A percentile compares a stretch with the other conserved stretches of the same genome.
Conservation (phyloP, 179 eudicot genomes). For the Silene vulgaris region DNA sequence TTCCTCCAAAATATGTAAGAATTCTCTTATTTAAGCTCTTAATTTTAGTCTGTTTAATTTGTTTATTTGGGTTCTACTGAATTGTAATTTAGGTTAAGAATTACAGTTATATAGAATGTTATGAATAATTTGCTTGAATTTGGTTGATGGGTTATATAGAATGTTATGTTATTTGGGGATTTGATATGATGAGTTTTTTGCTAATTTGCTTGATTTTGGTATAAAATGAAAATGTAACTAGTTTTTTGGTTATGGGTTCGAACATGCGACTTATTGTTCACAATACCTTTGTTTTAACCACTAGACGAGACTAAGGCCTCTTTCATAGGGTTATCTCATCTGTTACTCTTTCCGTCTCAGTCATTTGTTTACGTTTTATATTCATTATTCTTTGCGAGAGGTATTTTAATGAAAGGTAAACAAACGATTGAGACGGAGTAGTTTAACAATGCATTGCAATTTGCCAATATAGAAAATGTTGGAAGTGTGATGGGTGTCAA, state of each 20-base stretch:
- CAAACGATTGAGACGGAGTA: not conserved
- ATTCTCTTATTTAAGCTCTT: slow-evolving; percentile 9
- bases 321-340: too few relatives aligned
- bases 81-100: not conserved
- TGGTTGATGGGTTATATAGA: too few relatives aligned
- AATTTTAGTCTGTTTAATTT: not conserved
- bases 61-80: not conserved
- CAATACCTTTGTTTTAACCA: too few relatives aligned
- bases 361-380: too few relatives aligned
- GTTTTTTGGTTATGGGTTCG: slow-evolving; percentile 24
- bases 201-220: slow-evolving; percentile 16
- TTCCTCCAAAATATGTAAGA: slow-evolving; percentile 26
- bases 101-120: too few relatives aligned
- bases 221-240: slow-evolving; percentile 19
- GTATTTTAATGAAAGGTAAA: too few relatives aligned
- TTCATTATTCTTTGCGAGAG: too few relatives aligned
- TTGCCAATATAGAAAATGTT: slow-evolving; percentile 18
- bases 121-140: too few relatives aligned
- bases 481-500: slow-evolving; percentile 24
- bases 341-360: too few relatives aligned
- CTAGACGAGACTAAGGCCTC: too few relatives aligned
- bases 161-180: not conserved
- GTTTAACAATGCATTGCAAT: slow-evolving; percentile 8
- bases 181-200: slow-evolving; percentile 18
- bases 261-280: too few relatives aligned